Evolutionary conservation across 176 grass and related monocot genomes (phyloP).

Genomic region (Hordeum marinum): DNA sequence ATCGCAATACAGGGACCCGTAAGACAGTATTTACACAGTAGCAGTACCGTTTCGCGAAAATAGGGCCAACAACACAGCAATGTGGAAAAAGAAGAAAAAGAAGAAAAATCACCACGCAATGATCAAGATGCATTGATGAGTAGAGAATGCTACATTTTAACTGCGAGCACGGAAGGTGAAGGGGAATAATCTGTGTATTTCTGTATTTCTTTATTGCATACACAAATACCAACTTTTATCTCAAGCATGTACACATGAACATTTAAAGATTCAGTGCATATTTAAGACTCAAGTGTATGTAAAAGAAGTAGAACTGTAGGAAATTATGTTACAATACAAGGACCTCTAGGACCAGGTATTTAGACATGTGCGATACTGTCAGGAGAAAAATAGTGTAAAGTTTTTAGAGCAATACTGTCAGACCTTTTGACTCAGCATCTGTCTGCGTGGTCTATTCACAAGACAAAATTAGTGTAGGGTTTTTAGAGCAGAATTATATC

Average conservation of each 20-base stretch:
- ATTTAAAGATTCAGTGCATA: neutral
- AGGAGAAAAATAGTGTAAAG: constrained; percentile 34
- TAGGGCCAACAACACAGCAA: neutral
- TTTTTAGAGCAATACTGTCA: no score
- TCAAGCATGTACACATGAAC: no score
- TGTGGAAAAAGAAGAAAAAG: neutral
- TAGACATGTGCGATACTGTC: neutral
- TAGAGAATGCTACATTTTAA: neutral
- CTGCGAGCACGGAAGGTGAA: neutral
- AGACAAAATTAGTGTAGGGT: neutral
- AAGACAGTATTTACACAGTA: neutral
- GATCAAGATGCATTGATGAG: neutral
- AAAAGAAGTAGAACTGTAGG: neutral
- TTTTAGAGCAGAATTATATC: neutral
- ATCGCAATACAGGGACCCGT: neutral
- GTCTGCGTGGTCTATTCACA: constrained; percentile 39
- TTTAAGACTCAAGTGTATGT: neutral
- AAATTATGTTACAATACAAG: neutral
- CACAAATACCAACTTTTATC: no score
- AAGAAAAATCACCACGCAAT: no score
- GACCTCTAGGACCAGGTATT: neutral
- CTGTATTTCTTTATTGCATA: neutral
- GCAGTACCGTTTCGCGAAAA: neutral
- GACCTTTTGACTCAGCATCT: constrained; percentile 67
- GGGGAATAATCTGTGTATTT: neutral